A percentile compares a stretch with the other conserved stretches of the same genome.
Evolutionary conservation across 331 rosid species (phyloP).

Genomic region (Saraca asoca): DNA sequence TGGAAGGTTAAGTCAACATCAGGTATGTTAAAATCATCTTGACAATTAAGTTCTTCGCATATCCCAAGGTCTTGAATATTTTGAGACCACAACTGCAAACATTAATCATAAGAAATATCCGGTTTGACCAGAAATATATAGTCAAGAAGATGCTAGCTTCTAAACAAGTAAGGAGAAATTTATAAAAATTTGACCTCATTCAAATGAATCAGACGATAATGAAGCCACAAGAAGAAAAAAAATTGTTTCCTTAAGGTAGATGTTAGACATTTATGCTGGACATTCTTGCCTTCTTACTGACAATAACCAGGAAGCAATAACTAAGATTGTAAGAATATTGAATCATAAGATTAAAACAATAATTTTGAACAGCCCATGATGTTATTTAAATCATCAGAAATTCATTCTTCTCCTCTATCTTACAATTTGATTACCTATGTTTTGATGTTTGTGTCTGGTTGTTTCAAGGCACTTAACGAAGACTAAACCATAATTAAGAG

Average conservation of each 20-base stretch:
- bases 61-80: conserved; percentile 91
- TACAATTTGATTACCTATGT: not conserved
- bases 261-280: not conserved
- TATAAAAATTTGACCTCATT: not conserved
- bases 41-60: conserved; percentile 69
- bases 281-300: conserved; percentile 9
- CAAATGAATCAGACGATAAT: conserved; percentile 16
- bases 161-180: conserved; percentile 14
- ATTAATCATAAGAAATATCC: conserved; percentile 30
- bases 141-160: conserved; percentile 20
- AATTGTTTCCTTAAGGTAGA: conserved; percentile 18
- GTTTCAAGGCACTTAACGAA: not conserved
- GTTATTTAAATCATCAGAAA: not conserved
- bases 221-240: not conserved
- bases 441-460: not conserved
- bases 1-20: conserved; percentile 83
- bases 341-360: not conserved
- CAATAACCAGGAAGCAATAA: conserved; percentile 10
- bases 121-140: conserved; percentile 27
- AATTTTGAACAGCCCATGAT: not conserved
- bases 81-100: conserved; percentile 85
- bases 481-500: not conserved
- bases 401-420: not conserved
- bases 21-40: conserved; percentile 78
- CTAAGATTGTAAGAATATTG: not conserved